These are phyloP conservation scores for Exophiala calicioides DNA, from an alignment of 2,329 filamentous ascomycete species.

Conservation along the genomic window DNA sequence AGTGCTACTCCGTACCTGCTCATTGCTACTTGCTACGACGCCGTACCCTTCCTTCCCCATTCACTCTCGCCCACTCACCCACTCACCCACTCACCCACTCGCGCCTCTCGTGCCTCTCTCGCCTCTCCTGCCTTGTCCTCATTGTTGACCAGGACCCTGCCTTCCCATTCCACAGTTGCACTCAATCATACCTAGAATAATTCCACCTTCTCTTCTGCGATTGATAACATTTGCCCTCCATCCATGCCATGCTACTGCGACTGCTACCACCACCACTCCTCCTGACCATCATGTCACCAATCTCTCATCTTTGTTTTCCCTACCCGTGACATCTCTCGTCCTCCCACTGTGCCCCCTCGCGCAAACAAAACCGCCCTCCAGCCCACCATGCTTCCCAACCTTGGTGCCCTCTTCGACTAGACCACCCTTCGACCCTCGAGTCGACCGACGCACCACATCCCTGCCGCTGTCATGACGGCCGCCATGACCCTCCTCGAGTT, in stretches of 20 bases:
- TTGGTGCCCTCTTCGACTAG: conserved; percentile 15
- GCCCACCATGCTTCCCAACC: conserved; percentile 15
- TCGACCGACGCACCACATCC: background rate
- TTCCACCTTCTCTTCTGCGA: conserved; percentile 1
- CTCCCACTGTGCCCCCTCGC: background rate
- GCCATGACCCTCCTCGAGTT: conserved; percentile 28
- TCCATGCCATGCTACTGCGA: conserved; percentile 24
- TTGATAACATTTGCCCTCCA: conserved; percentile 4
- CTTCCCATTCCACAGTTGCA: conserved; percentile 12
- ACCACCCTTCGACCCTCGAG: conserved; percentile 2
- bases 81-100: background rate
- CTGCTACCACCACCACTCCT: conserved; percentile 6
- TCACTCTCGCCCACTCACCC: conserved; percentile 1
- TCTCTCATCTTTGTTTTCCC: conserved; percentile 8
- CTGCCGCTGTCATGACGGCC: background rate
- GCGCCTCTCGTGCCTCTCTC: background rate
- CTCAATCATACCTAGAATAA: background rate
- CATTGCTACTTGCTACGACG: too few relatives aligned
- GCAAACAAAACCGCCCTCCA: conserved; percentile 19
- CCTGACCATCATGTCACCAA: conserved; percentile 19
- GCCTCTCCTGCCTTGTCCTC: too few relatives aligned
- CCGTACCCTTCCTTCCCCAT: too few relatives aligned
- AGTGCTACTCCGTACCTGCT: too few relatives aligned
- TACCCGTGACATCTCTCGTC: conserved; percentile 16
- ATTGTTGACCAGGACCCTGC: too few relatives aligned